Conservation (phyloP, 148 eudicot species). For the Silene uniflora region DNA sequence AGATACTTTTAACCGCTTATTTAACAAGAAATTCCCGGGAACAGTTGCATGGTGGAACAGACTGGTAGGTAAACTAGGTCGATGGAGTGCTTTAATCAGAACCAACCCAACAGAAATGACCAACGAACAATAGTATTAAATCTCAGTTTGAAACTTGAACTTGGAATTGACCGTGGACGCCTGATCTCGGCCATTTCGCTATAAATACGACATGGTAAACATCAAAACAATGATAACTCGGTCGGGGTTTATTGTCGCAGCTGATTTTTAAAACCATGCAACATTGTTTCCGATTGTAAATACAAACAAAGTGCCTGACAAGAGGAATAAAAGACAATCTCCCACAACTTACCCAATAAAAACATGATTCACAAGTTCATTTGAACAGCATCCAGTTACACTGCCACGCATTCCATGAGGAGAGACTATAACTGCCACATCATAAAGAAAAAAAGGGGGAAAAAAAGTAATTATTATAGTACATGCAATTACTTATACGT, state of each 20-base stretch:
- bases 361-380: constrained; percentile 90
- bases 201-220: too few relatives aligned
- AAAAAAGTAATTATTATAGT: neutral
- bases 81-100: too few relatives aligned
- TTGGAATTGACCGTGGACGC: too few relatives aligned
- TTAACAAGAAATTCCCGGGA: neutral
- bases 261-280: too few relatives aligned
- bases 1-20: neutral
- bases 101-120: too few relatives aligned
- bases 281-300: neutral
- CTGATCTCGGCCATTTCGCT: too few relatives aligned
- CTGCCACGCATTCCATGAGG: constrained; percentile 96
- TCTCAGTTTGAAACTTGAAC: too few relatives aligned
- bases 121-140: too few relatives aligned
- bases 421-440: constrained; percentile 67
- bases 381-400: constrained; percentile 80
- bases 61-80: too few relatives aligned
- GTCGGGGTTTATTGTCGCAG: too few relatives aligned
- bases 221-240: too few relatives aligned
- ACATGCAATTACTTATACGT: neutral
- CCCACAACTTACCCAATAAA: constrained; percentile 53
- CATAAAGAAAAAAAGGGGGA: constrained; percentile 12
- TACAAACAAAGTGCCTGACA: neutral
- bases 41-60: too few relatives aligned
- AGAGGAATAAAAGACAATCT: neutral